phyloP scores from a whole-genome alignment of 768 basidiomycete species.

The Boletus insuetus region DNA sequence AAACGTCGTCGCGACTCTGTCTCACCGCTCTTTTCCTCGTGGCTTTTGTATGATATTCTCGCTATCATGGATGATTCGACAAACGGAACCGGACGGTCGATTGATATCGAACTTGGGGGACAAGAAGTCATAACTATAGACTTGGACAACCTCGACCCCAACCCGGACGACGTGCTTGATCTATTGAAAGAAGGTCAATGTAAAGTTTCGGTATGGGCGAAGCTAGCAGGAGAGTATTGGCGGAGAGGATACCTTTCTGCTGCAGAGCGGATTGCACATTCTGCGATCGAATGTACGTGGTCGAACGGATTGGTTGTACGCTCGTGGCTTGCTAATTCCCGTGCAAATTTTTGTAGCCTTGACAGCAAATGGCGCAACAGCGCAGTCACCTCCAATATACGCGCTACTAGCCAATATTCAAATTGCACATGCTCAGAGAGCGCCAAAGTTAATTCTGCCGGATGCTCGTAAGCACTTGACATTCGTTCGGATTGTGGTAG shows the following conservation, averaged over 20 bases:
- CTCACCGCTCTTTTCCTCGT: not conserved
- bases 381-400: constrained; percentile 68
- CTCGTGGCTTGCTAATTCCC: not conserved
- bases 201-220: constrained; percentile 73
- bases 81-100: constrained; percentile 32
- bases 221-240: constrained; percentile 88
- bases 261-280: constrained; percentile 71
- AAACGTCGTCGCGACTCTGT: not conserved
- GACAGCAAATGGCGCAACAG: constrained; percentile 44
- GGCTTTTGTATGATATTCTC: not conserved
- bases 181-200: constrained; percentile 71
- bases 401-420: constrained; percentile 84
- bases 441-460: constrained; percentile 74
- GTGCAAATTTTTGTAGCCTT: constrained; percentile 40
- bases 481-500: not conserved
- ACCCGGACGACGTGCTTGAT: constrained; percentile 71
- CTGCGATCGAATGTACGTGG: constrained; percentile 65
- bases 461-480: constrained; percentile 60
- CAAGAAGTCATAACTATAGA: constrained; percentile 90
- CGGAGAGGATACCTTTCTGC: constrained; percentile 68
- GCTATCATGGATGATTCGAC: constrained; percentile 19
- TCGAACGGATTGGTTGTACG: not conserved
- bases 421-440: constrained; percentile 73
- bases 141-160: constrained; percentile 80
- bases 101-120: constrained; percentile 77